These are phyloP conservation scores for Candida tunisiensis DNA, from an alignment of 1,139 yeast genomes.

Conservation along the genomic window DNA sequence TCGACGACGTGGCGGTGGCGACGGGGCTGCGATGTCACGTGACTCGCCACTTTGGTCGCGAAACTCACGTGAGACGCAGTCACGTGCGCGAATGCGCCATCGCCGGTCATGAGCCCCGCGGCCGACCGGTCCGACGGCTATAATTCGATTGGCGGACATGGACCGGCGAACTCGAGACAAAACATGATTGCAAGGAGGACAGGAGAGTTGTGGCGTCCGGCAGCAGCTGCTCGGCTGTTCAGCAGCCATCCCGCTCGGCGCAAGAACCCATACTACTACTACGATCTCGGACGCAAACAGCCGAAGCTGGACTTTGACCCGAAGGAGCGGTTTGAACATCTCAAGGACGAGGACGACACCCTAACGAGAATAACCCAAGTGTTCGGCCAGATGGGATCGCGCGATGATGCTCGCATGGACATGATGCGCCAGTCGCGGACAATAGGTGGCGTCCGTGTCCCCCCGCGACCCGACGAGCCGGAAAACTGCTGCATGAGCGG, in stretches of 20 bases:
- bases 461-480: conserved; percentile 71
- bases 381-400: conserved; percentile 22
- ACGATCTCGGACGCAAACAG: conserved; percentile 11
- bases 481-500: conserved; percentile 98
- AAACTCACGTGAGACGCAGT: too few species aligned
- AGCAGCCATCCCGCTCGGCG: not conserved
- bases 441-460: conserved; percentile 63
- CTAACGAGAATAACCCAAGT: conserved; percentile 7
- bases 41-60: too few species aligned
- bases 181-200: too few species aligned
- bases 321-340: conserved; percentile 2
- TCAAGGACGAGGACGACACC: conserved; percentile 7
- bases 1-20: too few species aligned
- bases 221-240: too few species aligned
- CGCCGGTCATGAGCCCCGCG: too few species aligned
- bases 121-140: too few species aligned
- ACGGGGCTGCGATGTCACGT: too few species aligned
- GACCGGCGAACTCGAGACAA: too few species aligned
- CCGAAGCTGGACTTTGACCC: conserved; percentile 6
- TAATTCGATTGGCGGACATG: too few species aligned
- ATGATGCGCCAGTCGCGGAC: conserved; percentile 14
- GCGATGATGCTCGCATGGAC: conserved; percentile 16
- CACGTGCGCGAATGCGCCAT: too few species aligned
- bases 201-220: too few species aligned
- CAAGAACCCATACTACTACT: conserved; percentile 18